A percentile compares a stretch with the other conserved stretches of the same genome.
phyloP scores from a whole-genome alignment of 2,329 filamentous ascomycete genomes.

The Knufia fluminis region DNA sequence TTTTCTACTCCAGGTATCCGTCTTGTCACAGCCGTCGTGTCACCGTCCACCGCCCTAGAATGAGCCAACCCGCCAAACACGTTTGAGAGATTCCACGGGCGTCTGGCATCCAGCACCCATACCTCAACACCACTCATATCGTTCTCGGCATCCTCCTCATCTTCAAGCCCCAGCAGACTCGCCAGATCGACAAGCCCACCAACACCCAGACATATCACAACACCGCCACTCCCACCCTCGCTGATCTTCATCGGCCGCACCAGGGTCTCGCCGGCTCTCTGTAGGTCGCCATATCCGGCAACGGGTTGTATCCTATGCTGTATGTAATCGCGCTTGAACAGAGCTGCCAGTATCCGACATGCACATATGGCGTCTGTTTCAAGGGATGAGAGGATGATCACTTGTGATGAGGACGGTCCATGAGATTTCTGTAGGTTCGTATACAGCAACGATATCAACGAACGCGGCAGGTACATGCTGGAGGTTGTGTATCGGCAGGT shows the following conservation, averaged over 20 bases:
- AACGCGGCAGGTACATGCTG: conserved; percentile 86
- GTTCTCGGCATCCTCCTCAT: conserved; percentile 40
- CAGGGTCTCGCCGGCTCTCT: conserved; percentile 66
- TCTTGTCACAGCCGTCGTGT: conserved; percentile 37
- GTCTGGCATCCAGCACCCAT: conserved; percentile 84
- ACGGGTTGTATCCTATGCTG: conserved; percentile 95
- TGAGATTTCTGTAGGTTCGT: conserved; percentile 75
- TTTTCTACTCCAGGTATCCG: conserved; percentile 59
- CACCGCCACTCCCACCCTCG: conserved; percentile 73
- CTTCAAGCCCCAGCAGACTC: conserved; percentile 64
- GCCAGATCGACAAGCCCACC: conserved; percentile 85
- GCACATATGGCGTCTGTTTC: conserved; percentile 94
- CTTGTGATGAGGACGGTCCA: conserved; percentile 81
- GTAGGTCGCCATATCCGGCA: conserved; percentile 81
- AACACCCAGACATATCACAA: conserved; percentile 86
- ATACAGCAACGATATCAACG: conserved; percentile 84
- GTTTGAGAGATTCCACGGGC: conserved; percentile 92
- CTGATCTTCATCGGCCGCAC: conserved; percentile 79
- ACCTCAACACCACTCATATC: conserved; percentile 34
- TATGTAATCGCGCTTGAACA: conserved; percentile 97
- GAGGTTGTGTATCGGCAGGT: background rate
- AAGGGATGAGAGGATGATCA: conserved; percentile 74
- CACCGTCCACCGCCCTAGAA: conserved; percentile 33
- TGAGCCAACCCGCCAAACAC: conserved; percentile 67
- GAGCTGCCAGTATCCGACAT: conserved; percentile 80